Evolutionary conservation across 1,284 basidiomycete species (phyloP).

Genomic region (Kalmanozyma brasiliensis): DNA sequence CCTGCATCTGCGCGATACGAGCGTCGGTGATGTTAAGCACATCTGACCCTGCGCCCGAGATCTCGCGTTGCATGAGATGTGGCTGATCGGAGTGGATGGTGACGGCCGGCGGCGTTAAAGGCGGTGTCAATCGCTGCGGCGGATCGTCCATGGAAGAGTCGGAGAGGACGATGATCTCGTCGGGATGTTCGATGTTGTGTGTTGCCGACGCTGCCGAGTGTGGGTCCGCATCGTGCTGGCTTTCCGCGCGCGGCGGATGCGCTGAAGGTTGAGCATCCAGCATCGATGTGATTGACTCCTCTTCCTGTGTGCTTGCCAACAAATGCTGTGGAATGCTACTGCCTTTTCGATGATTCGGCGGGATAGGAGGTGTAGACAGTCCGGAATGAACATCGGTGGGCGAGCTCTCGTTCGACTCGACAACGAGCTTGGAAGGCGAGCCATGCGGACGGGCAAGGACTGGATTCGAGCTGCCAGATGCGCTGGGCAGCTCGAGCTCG

Average conservation of each 20-base stretch:
- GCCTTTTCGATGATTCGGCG: slow-evolving; percentile 9
- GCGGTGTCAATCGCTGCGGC: neutral
- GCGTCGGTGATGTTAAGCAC: slow-evolving; percentile 9
- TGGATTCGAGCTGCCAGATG: slow-evolving; percentile 9
- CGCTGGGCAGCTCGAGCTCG: slow-evolving; percentile 4
- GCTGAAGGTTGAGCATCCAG: slow-evolving; percentile 2
- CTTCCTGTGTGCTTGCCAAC: slow-evolving; percentile 20
- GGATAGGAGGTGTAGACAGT: slow-evolving; percentile 7
- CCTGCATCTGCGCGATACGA: slow-evolving; percentile 2
- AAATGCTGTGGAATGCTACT: slow-evolving; percentile 5
- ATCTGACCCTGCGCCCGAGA: slow-evolving; percentile 12
- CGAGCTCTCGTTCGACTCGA: slow-evolving; percentile 9
- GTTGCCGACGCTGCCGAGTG: neutral
- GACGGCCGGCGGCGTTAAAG: neutral
- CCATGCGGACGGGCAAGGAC: slow-evolving; percentile 13
- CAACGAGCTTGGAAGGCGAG: slow-evolving; percentile 8
- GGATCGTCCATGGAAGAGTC: slow-evolving; percentile 10
- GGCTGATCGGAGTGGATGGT: neutral
- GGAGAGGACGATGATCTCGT: slow-evolving; percentile 14
- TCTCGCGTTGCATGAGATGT: neutral
- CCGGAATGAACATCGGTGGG: neutral
- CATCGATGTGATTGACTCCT: slow-evolving; percentile 14
- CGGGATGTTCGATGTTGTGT: neutral
- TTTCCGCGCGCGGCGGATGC: neutral
- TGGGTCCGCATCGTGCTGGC: neutral